Evolutionary conservation across 768 basidiomycete species (phyloP), one percentile per base, ranked within the genome.

Genomic region (Roridomyces roridus): DNA sequence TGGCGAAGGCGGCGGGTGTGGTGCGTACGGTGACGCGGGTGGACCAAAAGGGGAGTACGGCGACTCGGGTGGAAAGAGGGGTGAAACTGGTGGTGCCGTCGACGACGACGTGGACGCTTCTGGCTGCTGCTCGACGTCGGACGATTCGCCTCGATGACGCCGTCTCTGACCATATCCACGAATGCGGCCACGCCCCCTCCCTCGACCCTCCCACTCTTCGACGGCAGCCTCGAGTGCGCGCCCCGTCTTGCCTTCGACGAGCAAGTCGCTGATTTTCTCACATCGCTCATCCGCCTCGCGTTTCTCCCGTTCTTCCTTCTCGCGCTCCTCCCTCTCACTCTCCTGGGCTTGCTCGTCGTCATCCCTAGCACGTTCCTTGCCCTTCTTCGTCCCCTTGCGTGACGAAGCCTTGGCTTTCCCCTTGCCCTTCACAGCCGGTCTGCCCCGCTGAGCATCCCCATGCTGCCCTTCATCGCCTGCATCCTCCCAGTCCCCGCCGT

Each of bases 181-280:
- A 44, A n/a, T n/a, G 14, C 29, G 29, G 29, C 18, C 49, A 2
- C 23, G 40, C 39, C 34, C 29, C 14, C 35, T 9, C 11, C 60
- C 59, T 28, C 67, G 62, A 15, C 67, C 66, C 67, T 86, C 83
- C 80, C 85, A 91, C 69, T 86, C 81, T 60, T 84, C 77, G 46
- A 91, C 79, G 7, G 87, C 88, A 4, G 69, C 72, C 64, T 84
- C 85, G 24, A 91, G 78, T 51, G 82, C 86, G 21, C 72, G 66
- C 1, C 89, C 89, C 60, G 76, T 85, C 69, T 87, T 86, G 9
- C 90, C 89, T 59, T 84, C 82, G 0, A 82, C 84, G 21, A 91
- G 76, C 18, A 90, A 72, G 41, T 83, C 79, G 6, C 86, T 87
- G 35, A 91, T 90, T 74, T 88, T 88, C 29, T 18, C 35, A 11